Percentiles rank a stretch among this genome's conserved stretches.
These are phyloP conservation scores for Podaxis sp. DNA, from an alignment of 768 basidiomycete genomes.

Conservation along the genomic window DNA sequence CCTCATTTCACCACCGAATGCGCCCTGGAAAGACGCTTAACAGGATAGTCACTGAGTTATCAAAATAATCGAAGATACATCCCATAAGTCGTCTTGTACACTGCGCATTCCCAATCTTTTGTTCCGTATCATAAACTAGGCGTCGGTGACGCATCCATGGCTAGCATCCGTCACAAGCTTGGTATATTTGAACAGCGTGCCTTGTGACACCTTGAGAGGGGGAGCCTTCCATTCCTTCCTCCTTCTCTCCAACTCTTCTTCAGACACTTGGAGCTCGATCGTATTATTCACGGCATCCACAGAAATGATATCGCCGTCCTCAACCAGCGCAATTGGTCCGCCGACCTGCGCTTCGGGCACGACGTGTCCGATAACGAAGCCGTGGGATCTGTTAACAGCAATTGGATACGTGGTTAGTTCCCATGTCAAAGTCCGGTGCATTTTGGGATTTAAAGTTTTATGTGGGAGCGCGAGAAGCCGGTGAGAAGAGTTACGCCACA, in stretches of 20 bases:
- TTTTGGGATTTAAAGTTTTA: neutral
- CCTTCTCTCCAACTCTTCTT: slow-evolving; percentile 76
- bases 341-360: slow-evolving; percentile 95
- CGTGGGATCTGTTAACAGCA: slow-evolving; percentile 71
- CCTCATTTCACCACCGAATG: neutral
- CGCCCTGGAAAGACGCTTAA: neutral
- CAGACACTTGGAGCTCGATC: slow-evolving; percentile 73
- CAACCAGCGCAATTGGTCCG: slow-evolving; percentile 88
- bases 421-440: neutral
- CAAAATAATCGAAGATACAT: neutral
- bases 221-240: slow-evolving; percentile 78
- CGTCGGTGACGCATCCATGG: slow-evolving; percentile 89
- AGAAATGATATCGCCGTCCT: slow-evolving; percentile 83
- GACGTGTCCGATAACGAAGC: slow-evolving; percentile 96
- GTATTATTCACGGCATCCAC: slow-evolving; percentile 89
- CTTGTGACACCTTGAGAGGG: slow-evolving; percentile 79
- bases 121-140: slow-evolving; percentile 31
- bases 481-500: neutral
- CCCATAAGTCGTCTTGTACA: neutral
- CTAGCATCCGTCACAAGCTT: slow-evolving; percentile 90
- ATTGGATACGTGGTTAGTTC: neutral
- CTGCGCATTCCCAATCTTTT: neutral
- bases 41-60: neutral
- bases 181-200: slow-evolving; percentile 87
- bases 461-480: neutral